These are phyloP conservation scores for Apiotrichum sp. DNA, from an alignment of 1,284 basidiomycete genomes.

Conservation along the genomic window DNA sequence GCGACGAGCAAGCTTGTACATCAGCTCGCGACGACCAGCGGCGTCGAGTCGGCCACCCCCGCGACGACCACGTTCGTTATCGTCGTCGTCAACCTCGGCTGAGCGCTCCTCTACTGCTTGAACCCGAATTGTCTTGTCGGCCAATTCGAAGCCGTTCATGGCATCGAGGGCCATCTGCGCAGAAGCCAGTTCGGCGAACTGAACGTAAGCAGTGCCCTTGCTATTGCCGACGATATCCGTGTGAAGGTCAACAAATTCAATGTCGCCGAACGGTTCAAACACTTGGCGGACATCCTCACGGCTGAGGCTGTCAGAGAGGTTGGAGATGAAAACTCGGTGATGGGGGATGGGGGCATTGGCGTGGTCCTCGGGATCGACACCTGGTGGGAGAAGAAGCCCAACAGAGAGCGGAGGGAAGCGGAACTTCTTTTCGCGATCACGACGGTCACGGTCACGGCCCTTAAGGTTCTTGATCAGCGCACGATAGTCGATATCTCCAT, in stretches of 20 bases:
- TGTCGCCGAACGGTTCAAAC: constrained; percentile 94
- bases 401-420: constrained; percentile 38
- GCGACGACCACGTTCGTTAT: constrained; percentile 5
- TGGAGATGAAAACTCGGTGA: constrained; percentile 87
- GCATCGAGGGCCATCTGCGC: constrained; percentile 94
- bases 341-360: constrained; percentile 49
- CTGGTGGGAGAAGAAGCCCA: constrained; percentile 31
- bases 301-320: constrained; percentile 90
- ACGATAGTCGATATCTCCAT: constrained; percentile 46
- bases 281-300: constrained; percentile 96
- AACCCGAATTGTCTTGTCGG: constrained; percentile 80
- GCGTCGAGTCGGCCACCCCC: constrained; percentile 68
- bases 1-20: constrained; percentile 92
- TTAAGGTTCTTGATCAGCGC: constrained; percentile 8
- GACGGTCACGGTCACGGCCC: constrained; percentile 10
- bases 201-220: constrained; percentile 97
- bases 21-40: constrained; percentile 91
- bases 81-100: constrained; percentile 2
- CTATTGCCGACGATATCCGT: constrained; percentile 54
- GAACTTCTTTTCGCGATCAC: not conserved
- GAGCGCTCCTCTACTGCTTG: constrained; percentile 81
- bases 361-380: constrained; percentile 42
- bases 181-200: constrained; percentile 84
- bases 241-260: constrained; percentile 97
- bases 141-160: constrained; percentile 97